Conservation (phyloP, 495 filamentous ascomycete genomes). For the Neurospora africana region DNA sequence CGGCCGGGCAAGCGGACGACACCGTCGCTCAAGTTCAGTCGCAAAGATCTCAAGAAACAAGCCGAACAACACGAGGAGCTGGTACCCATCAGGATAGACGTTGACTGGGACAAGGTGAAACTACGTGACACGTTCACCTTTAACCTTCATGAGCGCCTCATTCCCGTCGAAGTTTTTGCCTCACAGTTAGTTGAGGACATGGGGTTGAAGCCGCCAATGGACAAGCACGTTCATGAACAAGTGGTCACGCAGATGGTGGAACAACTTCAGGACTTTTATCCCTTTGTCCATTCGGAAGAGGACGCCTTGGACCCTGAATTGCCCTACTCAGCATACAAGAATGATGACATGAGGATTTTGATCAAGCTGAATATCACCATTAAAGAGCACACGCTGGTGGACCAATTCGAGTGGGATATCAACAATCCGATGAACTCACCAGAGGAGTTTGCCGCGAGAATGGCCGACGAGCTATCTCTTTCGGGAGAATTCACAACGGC, state of each 20-base stretch:
- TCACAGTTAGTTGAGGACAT: conserved; percentile 88
- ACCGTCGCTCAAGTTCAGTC: conserved; percentile 54
- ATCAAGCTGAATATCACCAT: conserved; percentile 98
- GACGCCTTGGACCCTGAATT: conserved; percentile 81
- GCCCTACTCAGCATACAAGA: conserved; percentile 90
- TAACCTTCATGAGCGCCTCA: conserved; percentile 87
- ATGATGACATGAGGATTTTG: conserved; percentile 94
- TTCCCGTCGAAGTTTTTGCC: conserved; percentile 70
- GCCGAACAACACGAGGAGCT: conserved; percentile 84
- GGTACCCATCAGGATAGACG: conserved; percentile 82
- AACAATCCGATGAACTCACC: conserved; percentile 89
- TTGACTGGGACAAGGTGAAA: conserved; percentile 92
- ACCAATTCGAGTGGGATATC: conserved; percentile 99
- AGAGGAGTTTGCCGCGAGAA: conserved; percentile 81
- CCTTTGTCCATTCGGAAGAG: conserved; percentile 79
- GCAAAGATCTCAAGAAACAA: conserved; percentile 71
- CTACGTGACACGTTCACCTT: conserved; percentile 96
- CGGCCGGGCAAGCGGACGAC: conserved; percentile 66
- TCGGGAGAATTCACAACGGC: conserved; percentile 95
- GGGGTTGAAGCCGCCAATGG: conserved; percentile 53
- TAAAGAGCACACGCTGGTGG: conserved; percentile 83
- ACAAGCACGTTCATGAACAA: conserved; percentile 63
- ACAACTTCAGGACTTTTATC: conserved; percentile 86
- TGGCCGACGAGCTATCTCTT: conserved; percentile 84
- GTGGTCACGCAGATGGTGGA: conserved; percentile 74